Evolutionary conservation across 805 yeast genomes (phyloP), one percentile per base, ranked within the genome.

Genomic region (Starmerella floricola): DNA sequence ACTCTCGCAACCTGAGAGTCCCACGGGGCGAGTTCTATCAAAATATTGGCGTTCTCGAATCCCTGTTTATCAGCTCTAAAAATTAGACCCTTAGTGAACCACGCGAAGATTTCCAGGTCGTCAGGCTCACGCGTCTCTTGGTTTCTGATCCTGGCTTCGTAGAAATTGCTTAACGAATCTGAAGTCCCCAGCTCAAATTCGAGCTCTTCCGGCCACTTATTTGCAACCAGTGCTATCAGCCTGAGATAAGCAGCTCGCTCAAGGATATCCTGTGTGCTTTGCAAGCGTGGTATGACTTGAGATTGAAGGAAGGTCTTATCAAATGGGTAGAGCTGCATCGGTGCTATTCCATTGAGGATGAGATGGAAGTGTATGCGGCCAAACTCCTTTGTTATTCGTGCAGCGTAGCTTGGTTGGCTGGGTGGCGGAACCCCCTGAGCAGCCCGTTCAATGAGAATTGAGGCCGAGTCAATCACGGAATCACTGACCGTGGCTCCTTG

Each of bases 1-100:
- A 79, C 66, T 43, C 65, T 71, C 1, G 86, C 73, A 3, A 77
- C 73, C 5, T 58, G 38, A 3, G 46, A 43, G 21, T 59, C 51
- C 13, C 59, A 58, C 2, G 60, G 45, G 6, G 77, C 59, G 12
- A 68, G 48, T 5, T 54, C 44, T 15, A 72, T 38, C 34, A 70
- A 51, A 51, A 42, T 52, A 31, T 52, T 59, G 52, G 68, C 64
- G 36, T 52, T 62, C 27, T 50, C 52, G 18, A 50, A 57, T 3
- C 70, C 66, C 0, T 48, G 21, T 8, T 60, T 48, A 45, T 78
- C 79, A 48, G 71, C 71, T 51, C 71, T 74, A 57, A 83, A 55
- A 0, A 82, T 55, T 38, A 82, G 64, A 0, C 82, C 87, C 58
- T 84, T 86, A 17, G 76, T 62, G 6, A 78, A 59, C 95, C 95